These are phyloP conservation scores for Grosmannia huntii DNA, from an alignment of 2,329 filamentous ascomycete genomes.

Conservation along the genomic window DNA sequence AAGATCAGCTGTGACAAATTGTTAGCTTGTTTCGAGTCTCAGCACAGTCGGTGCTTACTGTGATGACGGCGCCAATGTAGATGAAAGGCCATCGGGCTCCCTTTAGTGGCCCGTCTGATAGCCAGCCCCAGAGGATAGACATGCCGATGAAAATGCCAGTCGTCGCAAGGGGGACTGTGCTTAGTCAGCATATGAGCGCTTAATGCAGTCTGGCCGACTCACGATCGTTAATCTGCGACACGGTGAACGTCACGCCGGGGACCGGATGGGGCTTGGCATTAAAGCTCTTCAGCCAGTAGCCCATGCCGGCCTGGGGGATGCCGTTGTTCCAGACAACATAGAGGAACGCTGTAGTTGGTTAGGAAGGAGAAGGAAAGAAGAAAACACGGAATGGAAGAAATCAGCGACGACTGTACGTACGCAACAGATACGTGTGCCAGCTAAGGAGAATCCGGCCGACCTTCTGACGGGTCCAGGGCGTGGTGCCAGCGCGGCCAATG, in stretches of 20 bases:
- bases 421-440: constrained; percentile 26
- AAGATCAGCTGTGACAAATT: constrained; percentile 17
- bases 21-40: background rate
- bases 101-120: constrained; percentile 21
- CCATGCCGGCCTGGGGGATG: constrained; percentile 21
- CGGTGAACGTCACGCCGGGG: constrained; percentile 19
- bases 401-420: no score
- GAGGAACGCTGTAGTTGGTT: constrained; percentile 7
- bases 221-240: constrained; percentile 23
- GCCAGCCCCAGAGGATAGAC: constrained; percentile 22
- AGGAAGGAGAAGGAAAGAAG: background rate
- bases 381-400: no score
- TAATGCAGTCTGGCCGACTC: constrained; percentile 1
- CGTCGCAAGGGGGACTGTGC: constrained; percentile 6
- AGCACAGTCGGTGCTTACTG: constrained; percentile 13
- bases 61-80: constrained; percentile 22
- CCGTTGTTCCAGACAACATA: constrained; percentile 28
- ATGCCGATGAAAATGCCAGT: constrained; percentile 23
- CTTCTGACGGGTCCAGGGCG: constrained; percentile 23
- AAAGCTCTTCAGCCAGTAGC: constrained; percentile 29
- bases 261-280: constrained; percentile 21
- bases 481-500: constrained; percentile 22
- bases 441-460: constrained; percentile 20
- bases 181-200: constrained; percentile 13
- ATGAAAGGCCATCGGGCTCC: constrained; percentile 26